Evolutionary conservation across 2,329 filamentous ascomycete genomes (phyloP), one percentile per base, ranked within the genome.

Genomic region (Mycosphaerella arachidis): DNA sequence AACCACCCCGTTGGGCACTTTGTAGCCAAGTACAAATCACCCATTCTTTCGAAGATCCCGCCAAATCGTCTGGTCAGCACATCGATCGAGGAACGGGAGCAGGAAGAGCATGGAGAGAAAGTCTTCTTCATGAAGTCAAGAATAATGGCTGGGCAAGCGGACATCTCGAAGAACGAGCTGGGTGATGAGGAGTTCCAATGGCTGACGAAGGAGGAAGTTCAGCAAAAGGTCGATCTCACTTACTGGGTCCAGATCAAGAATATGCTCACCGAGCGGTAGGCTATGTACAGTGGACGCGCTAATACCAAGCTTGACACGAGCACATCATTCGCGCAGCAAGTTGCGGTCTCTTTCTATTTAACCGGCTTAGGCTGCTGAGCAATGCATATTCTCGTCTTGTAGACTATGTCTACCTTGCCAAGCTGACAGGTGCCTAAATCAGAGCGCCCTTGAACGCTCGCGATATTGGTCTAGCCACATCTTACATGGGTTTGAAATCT

Each of bases 131-230:
- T 97, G 81, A 97, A 97, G 82, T 90, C 86, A 54, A 86, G 94
- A 64, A 97, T 99, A 75, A 91, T 97, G 89, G 91, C 92, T 35
- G 94, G 94, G n/a, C 94, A 97, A 78, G 91, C 89, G 31, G 84
- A 96, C 74, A 76, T 97, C 55, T 79, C 80, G 63, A 81, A 80
- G 60, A 96, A 94, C 77, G 78, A 80, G 62, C 82, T 89, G 58
- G 89, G 88, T 6, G 80, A 94, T 56, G 81, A 82, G 56, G 91
- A 97, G 74, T 99, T 94, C 79, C 86, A 90, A 78, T 99, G 94
- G 94, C 77, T 97, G 70, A 88, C 90, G 27, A 92, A 89, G 75
- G 91, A 96, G 63, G 94, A 99, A 82, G 82, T 97, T 58, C 75
- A 87, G 74, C 79, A 85, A 67, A 57, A 33, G 33, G 82, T 97